Evolutionary conservation across 106 monocot genomes (phyloP).

Genomic region (Iris macrosiphon): DNA sequence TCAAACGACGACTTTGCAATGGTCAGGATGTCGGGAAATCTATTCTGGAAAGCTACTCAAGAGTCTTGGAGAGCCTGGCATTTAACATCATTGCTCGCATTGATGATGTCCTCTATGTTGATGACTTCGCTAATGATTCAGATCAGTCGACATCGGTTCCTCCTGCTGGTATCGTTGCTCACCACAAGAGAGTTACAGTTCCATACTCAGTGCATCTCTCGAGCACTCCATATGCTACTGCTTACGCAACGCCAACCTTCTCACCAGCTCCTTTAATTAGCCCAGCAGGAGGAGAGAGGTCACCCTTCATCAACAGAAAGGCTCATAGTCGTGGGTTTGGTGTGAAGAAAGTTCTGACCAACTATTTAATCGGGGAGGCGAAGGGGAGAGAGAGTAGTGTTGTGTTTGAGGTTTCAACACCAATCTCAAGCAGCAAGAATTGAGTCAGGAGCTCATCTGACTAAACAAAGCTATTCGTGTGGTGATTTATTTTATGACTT

Average conservation of each 20-base stretch:
- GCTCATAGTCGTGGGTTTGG: slow-evolving; percentile 30
- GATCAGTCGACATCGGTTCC: slow-evolving; percentile 34
- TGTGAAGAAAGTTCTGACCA: slow-evolving; percentile 70
- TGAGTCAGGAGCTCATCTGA: too few species aligned
- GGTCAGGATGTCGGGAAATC: slow-evolving; percentile 87
- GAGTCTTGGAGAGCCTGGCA: slow-evolving; percentile 91
- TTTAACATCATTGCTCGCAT: slow-evolving; percentile 87
- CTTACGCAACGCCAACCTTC: slow-evolving; percentile 54
- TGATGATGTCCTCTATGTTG: slow-evolving; percentile 73
- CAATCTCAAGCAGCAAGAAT: background rate
- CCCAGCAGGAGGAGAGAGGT: slow-evolving; percentile 32
- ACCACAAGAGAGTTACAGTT: slow-evolving; percentile 27
- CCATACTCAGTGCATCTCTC: slow-evolving; percentile 54
- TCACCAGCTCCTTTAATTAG: slow-evolving; percentile 41
- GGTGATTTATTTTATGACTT: too few species aligned
- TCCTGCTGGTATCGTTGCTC: slow-evolving; percentile 11
- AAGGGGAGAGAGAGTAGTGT: slow-evolving; percentile 26
- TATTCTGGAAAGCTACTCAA: slow-evolving; percentile 88
- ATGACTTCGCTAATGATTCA: slow-evolving; percentile 54
- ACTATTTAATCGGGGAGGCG: slow-evolving; percentile 44
- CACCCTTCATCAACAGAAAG: slow-evolving; percentile 37
- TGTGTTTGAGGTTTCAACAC: background rate
- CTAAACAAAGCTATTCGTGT: too few species aligned
- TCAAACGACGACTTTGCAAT: background rate
- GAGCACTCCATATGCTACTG: slow-evolving; percentile 54